phyloP scores from a whole-genome alignment of 169 alveolate genomes.

The Plasmodium malariae region DNA sequence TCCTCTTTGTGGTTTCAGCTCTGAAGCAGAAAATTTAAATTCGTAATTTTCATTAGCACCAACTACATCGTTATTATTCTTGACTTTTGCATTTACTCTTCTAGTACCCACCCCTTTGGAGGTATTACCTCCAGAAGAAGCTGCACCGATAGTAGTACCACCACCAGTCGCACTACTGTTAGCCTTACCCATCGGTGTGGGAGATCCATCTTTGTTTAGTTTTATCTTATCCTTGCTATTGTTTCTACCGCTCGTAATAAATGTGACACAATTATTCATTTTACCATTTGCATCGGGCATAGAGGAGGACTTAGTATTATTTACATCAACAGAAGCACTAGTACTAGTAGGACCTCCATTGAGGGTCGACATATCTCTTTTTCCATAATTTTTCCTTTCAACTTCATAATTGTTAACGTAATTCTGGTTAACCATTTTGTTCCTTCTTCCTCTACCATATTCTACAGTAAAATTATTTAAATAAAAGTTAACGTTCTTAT shows the following conservation, averaged over 20 bases:
- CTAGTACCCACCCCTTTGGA: conserved; percentile 9
- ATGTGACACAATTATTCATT: too few relatives aligned
- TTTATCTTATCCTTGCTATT: conserved; percentile 11
- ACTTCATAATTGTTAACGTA: conserved; percentile 19
- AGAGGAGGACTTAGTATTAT: background rate
- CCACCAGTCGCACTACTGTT: too few relatives aligned
- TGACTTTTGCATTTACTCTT: background rate
- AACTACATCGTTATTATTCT: background rate
- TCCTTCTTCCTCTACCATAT: conserved; percentile 61
- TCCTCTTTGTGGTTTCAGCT: conserved; percentile 75
- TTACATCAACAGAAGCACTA: background rate
- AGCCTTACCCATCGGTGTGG: background rate
- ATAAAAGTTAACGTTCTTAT: conserved; percentile 8
- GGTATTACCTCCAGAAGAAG: too few relatives aligned
- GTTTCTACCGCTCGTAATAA: too few relatives aligned
- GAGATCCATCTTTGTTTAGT: background rate
- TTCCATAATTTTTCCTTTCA: conserved; percentile 27
- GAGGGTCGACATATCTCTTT: background rate
- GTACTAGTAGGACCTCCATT: background rate
- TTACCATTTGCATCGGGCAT: background rate
- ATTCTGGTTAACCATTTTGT: conserved; percentile 28
- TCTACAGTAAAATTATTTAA: conserved; percentile 1
- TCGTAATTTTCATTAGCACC: conserved; percentile 41
- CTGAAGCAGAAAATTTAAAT: conserved; percentile 11
- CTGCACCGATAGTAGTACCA: too few relatives aligned